phyloP scores from a whole-genome alignment of 257 asterid genomes.

The Anisodus tanguticus region DNA sequence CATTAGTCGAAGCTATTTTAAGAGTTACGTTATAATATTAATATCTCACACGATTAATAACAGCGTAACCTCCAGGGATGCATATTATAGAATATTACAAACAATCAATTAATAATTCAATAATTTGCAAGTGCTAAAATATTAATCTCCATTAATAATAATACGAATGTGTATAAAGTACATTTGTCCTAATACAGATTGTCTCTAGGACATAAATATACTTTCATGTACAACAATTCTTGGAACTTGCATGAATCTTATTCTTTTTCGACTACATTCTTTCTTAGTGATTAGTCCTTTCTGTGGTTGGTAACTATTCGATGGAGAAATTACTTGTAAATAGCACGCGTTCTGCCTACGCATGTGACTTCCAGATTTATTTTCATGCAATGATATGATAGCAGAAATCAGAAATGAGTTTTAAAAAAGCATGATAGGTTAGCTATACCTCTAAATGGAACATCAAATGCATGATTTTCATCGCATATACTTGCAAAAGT shows the following conservation, averaged over 20 bases:
- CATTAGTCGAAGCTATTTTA: no score
- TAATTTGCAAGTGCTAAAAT: no score
- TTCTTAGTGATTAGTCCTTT: background rate
- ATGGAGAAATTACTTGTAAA: background rate
- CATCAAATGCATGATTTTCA: background rate
- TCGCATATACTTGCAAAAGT: background rate
- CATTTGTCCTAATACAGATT: no score
- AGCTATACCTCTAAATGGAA: background rate
- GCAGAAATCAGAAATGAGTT: background rate
- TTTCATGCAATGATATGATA: constrained; percentile 15
- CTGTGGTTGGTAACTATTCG: background rate
- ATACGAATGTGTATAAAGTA: no score
- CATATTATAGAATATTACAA: no score
- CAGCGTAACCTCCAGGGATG: no score
- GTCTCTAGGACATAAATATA: no score
- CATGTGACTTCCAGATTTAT: background rate
- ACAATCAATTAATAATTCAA: no score
- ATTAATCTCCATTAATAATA: no score
- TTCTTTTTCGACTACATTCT: background rate
- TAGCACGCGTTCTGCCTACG: background rate
- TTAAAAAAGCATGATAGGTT: background rate
- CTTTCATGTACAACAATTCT: constrained; percentile 27
- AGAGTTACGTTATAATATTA: no score
- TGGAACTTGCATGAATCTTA: background rate
- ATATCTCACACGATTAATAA: no score